Conservation (phyloP, 192 early-diverging fungal genomes). For the Rhizophagus clarus region DNA sequence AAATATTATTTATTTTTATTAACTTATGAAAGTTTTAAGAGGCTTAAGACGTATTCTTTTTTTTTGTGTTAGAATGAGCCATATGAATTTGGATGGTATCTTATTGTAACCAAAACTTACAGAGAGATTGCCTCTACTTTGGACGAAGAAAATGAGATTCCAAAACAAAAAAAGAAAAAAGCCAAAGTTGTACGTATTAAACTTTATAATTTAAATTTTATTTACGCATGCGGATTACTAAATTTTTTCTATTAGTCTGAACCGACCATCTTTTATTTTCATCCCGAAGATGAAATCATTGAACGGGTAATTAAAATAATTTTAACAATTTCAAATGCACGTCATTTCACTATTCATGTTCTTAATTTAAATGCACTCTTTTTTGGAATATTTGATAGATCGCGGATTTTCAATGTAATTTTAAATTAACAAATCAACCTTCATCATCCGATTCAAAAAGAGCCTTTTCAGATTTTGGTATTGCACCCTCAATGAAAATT, state of each 20-base stretch:
- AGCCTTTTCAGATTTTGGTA: conserved; percentile 84
- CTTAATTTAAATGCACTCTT: background rate
- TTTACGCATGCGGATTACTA: background rate
- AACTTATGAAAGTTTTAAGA: background rate
- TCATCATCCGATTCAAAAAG: conserved; percentile 74
- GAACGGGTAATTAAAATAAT: conserved; percentile 44
- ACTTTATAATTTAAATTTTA: background rate
- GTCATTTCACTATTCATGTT: background rate
- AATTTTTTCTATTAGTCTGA: conserved; percentile 34
- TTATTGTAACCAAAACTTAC: conserved; percentile 83
- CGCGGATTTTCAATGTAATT: conserved; percentile 79
- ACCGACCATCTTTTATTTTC: conserved; percentile 62
- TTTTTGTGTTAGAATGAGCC: conserved; percentile 57
- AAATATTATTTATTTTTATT: conserved; percentile 23
- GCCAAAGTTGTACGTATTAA: conserved; percentile 42
- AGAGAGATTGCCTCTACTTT: conserved; percentile 65
- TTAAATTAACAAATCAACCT: conserved; percentile 71
- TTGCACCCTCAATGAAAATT: conserved; percentile 71
- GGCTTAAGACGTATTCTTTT: conserved; percentile 12
- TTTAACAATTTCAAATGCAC: background rate
- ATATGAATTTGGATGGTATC: conserved; percentile 81
- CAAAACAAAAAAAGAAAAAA: conserved; percentile 43
- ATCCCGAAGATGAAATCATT: conserved; percentile 92
- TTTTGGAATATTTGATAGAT: conserved; percentile 37
- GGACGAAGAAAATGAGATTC: conserved; percentile 51